Percentiles rank a stretch among this genome's conserved stretches.
Evolutionary conservation across 106 monocot species (phyloP).

Genomic region (Dioscorea alata): DNA sequence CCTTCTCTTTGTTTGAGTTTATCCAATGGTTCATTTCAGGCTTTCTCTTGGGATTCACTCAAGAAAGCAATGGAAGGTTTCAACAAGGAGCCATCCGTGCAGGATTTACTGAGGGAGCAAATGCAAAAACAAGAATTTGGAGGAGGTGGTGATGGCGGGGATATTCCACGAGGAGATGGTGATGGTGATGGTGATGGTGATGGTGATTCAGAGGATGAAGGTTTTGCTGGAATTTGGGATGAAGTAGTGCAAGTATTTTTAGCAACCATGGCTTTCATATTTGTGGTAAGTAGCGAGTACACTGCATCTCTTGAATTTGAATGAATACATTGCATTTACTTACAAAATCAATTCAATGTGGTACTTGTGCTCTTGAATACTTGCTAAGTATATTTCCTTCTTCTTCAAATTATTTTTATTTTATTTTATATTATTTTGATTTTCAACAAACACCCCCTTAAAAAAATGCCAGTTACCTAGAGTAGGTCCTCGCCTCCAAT

Average conservation of each 20-base stretch:
- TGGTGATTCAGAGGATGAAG: conserved; percentile 30
- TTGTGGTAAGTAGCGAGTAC: conserved; percentile 34
- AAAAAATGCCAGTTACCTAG: too few species aligned
- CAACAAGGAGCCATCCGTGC: conserved; percentile 4
- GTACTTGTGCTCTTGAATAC: too few species aligned
- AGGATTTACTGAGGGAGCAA: conserved; percentile 22
- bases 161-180: conserved; percentile 16
- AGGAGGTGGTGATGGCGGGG: conserved; percentile 23
- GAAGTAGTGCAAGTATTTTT: conserved; percentile 54
- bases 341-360: too few species aligned
- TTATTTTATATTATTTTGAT: too few species aligned
- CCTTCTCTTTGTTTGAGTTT: background rate
- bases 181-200: conserved; percentile 27
- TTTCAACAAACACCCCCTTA: too few species aligned
- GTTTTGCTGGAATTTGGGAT: conserved; percentile 36
- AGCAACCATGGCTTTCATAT: conserved; percentile 49
- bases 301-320: background rate
- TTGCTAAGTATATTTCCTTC: too few species aligned
- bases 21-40: background rate
- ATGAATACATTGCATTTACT: too few species aligned
- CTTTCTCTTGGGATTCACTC: conserved; percentile 24
- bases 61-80: conserved; percentile 20
- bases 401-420: too few species aligned
- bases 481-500: too few species aligned
- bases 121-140: conserved; percentile 14